A percentile compares a stretch with the other conserved stretches of the same genome.
phyloP scores from a whole-genome alignment of 140 eudicot genomes.

The Stevia rebaudiana region DNA sequence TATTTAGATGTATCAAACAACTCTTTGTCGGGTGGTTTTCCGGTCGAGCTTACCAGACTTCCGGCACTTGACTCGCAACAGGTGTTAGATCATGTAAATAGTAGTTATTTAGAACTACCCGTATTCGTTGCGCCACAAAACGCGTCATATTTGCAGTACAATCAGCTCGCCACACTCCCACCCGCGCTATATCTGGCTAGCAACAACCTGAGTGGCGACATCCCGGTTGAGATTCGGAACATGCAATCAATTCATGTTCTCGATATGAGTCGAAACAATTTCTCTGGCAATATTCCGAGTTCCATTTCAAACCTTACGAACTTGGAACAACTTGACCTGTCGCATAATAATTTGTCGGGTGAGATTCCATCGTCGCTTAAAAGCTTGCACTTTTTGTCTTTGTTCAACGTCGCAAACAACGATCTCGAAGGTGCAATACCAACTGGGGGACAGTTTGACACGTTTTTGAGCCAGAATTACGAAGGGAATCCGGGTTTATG shows the following conservation, averaged over 20 bases:
- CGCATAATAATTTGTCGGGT: background rate
- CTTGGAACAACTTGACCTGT: background rate
- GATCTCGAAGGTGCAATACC: background rate
- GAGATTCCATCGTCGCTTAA: background rate
- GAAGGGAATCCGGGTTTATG: constrained; percentile 9
- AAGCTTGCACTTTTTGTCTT: background rate
- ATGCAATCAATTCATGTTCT: background rate
- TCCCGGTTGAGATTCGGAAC: constrained; percentile 6
- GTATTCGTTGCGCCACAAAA: constrained; percentile 7
- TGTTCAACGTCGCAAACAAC: background rate
- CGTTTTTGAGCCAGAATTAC: background rate
- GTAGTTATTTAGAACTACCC: constrained; percentile 1
- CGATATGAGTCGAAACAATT: background rate
- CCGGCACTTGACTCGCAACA: constrained; percentile 1
- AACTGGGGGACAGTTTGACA: constrained; percentile 3
- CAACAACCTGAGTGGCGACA: constrained; percentile 4
- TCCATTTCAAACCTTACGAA: background rate
- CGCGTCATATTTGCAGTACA: constrained; percentile 7
- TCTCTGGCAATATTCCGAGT: background rate
- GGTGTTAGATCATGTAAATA: background rate
- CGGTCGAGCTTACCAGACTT: constrained; percentile 9
- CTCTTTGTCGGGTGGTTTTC: background rate
- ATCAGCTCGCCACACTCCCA: constrained; percentile 1
- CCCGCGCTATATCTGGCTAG: background rate
- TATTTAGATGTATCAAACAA: constrained; percentile 4